Conservation (phyloP, 148 eudicot species). For the Diospyros lotus region DNA sequence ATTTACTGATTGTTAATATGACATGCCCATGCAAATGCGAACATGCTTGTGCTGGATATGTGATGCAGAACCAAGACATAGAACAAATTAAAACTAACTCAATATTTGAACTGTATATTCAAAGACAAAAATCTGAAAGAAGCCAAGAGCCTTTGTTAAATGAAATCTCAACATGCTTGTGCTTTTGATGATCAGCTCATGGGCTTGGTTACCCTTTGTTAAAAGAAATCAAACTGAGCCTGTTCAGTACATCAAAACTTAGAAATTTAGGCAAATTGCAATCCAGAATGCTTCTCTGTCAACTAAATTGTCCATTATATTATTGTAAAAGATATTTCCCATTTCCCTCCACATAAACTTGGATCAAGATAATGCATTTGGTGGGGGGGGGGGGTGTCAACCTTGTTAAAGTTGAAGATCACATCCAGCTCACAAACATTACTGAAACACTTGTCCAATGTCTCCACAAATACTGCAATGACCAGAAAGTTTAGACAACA, state of each 20-base stretch:
- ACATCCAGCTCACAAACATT: constrained; percentile 92
- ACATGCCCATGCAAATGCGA: neutral
- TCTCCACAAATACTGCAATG: constrained; percentile 84
- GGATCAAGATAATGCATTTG: neutral
- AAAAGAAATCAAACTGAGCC: neutral
- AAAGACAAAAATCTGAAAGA: too few relatives aligned
- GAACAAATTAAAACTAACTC: too few relatives aligned
- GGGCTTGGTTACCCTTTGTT: neutral
- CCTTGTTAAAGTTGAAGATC: constrained; percentile 85
- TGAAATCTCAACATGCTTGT: too few relatives aligned
- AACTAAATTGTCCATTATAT: neutral
- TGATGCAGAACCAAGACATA: neutral
- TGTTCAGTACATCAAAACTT: neutral
- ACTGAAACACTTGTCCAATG: constrained; percentile 88
- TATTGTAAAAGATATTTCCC: neutral
- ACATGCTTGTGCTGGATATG: neutral
- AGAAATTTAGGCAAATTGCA: neutral
- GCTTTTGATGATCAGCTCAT: neutral
- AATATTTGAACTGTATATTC: too few relatives aligned
- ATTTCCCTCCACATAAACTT: neutral
- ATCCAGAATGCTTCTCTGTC: neutral
- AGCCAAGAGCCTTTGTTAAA: too few relatives aligned
- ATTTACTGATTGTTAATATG: neutral
- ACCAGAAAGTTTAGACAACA: constrained; percentile 5
- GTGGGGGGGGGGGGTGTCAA: constrained; percentile 13